phyloP scores from a whole-genome alignment of 192 early-diverging fungal genomes.

The Rhizophagus prolifer region DNA sequence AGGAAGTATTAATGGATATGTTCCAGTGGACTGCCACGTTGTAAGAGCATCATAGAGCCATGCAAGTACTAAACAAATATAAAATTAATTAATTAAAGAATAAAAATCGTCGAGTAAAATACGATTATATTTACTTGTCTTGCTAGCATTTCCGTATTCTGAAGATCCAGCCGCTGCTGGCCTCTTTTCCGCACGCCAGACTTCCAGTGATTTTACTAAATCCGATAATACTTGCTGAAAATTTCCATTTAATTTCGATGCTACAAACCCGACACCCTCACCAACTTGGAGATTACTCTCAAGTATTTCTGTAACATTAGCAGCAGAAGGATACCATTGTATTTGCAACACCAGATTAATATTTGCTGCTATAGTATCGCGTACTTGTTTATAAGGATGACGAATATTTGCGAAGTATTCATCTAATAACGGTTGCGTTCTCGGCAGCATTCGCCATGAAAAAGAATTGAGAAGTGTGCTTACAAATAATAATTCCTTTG shows the following conservation, averaged over 20 bases:
- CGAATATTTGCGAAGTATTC: slow-evolving; percentile 57
- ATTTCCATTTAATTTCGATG: slow-evolving; percentile 29
- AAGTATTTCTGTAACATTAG: slow-evolving; percentile 45
- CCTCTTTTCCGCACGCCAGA: slow-evolving; percentile 43
- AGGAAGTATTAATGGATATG: slow-evolving; percentile 54
- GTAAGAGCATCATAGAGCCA: slow-evolving; percentile 65
- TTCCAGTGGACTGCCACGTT: slow-evolving; percentile 50
- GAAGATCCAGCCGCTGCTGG: slow-evolving; percentile 46
- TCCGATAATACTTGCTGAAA: slow-evolving; percentile 34
- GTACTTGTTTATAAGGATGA: slow-evolving; percentile 90
- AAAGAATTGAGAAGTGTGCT: slow-evolving; percentile 60
- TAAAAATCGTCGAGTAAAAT: neutral
- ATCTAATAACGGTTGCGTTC: slow-evolving; percentile 38
- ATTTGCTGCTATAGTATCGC: slow-evolving; percentile 71
- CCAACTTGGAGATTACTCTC: slow-evolving; percentile 6
- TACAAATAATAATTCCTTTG: slow-evolving; percentile 74
- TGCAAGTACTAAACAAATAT: slow-evolving; percentile 50
- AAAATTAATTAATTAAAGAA: too few species aligned
- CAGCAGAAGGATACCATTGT: slow-evolving; percentile 60
- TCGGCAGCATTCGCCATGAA: slow-evolving; percentile 66
- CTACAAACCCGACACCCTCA: slow-evolving; percentile 37
- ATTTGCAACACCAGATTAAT: slow-evolving; percentile 67
- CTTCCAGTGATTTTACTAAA: slow-evolving; percentile 35
- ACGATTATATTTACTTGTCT: slow-evolving; percentile 55
- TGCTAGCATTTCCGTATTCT: slow-evolving; percentile 73